Evolutionary conservation across 2,329 filamentous ascomycete species (phyloP).

Genomic region (Fusarium sp.): DNA sequence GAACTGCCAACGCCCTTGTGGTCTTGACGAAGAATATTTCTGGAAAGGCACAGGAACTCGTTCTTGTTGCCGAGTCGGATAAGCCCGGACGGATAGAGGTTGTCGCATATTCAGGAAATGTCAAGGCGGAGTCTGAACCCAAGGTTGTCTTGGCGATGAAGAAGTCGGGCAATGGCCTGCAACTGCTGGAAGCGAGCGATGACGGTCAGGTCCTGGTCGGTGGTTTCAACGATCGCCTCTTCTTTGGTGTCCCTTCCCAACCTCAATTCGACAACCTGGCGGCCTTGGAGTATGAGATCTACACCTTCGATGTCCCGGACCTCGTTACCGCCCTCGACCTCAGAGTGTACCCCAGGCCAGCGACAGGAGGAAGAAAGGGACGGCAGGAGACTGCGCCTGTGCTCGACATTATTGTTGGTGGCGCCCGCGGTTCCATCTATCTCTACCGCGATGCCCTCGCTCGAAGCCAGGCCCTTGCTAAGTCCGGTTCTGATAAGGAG

Average conservation of each 20-base stretch:
- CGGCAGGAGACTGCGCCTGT: conserved; percentile 50
- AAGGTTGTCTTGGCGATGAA: conserved; percentile 54
- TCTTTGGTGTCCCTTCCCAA: conserved; percentile 48
- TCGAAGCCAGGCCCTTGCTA: conserved; percentile 63
- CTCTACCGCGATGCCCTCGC: conserved; percentile 82
- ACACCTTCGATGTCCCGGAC: conserved; percentile 70
- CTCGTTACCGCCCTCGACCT: conserved; percentile 76
- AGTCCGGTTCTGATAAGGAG: conserved; percentile 56
- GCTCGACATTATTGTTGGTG: conserved; percentile 83
- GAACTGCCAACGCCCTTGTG: conserved; percentile 60
- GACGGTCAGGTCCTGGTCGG: conserved; percentile 68
- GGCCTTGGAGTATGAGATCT: conserved; percentile 64
- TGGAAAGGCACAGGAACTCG: conserved; percentile 55
- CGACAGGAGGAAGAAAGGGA: conserved; percentile 37
- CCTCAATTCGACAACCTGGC: conserved; percentile 39
- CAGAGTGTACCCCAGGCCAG: conserved; percentile 52
- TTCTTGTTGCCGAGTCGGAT: conserved; percentile 61
- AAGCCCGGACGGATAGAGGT: conserved; percentile 53
- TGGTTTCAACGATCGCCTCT: conserved; percentile 53
- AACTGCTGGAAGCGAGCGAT: conserved; percentile 61
- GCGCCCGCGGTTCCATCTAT: conserved; percentile 80
- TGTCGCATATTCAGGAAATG: conserved; percentile 58
- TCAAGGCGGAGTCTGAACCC: conserved; percentile 44
- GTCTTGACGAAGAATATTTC: conserved; percentile 55
- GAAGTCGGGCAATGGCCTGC: conserved; percentile 51